Percentiles rank a stretch among this genome's conserved stretches.
These are phyloP conservation scores for Coniferiporia sulphurascens DNA, from an alignment of 1,284 basidiomycete species.

Conservation along the genomic window DNA sequence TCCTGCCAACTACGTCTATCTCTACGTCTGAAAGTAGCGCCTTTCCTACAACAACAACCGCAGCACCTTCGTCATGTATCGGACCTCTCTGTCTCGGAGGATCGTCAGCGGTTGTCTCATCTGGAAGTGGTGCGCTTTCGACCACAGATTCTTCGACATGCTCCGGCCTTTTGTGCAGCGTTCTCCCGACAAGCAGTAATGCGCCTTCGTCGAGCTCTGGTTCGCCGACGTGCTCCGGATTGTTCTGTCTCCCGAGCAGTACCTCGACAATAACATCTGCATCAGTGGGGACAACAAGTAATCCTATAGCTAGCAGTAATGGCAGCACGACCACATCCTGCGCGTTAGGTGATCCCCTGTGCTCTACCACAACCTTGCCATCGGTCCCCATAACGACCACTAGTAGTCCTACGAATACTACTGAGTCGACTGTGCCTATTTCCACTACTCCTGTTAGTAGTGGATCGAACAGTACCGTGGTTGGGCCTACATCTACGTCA, in stretches of 20 bases:
- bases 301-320: not conserved
- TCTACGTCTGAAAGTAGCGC: no score
- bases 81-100: no score
- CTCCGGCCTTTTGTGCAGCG: not conserved
- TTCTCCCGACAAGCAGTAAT: not conserved
- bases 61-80: no score
- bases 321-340: not conserved
- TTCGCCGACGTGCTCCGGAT: constrained; percentile 11
- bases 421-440: not conserved
- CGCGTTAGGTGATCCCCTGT: not conserved
- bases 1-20: not conserved
- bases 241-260: constrained; percentile 8
- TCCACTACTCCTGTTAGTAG: not conserved
- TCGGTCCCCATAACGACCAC: not conserved
- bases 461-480: constrained; percentile 1
- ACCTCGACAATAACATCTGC: constrained; percentile 1
- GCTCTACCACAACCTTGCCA: constrained; percentile 5
- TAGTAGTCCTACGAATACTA: not conserved
- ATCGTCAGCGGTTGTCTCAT: not conserved
- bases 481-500: not conserved
- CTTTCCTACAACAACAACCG: not conserved
- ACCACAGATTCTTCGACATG: not conserved
- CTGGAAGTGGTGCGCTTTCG: not conserved
- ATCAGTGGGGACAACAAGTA: not conserved
- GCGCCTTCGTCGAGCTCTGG: not conserved